These are phyloP conservation scores for Mucor saturninus DNA, from an alignment of 371 early-diverging fungal species.

Conservation along the genomic window DNA sequence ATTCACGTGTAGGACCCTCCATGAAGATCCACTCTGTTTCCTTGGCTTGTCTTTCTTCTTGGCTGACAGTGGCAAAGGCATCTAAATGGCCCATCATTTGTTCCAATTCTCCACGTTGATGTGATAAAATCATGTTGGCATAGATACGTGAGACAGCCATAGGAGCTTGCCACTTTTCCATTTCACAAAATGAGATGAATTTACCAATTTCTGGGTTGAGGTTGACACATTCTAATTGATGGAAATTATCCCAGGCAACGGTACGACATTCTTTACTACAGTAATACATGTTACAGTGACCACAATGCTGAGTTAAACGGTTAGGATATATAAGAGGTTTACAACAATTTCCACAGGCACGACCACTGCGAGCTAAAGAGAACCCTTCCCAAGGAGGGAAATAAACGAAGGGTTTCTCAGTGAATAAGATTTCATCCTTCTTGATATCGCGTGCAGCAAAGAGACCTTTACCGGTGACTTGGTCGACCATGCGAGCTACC, in stretches of 20 bases:
- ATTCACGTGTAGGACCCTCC: slow-evolving; percentile 56
- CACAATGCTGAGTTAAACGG: slow-evolving; percentile 51
- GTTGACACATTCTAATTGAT: slow-evolving; percentile 58
- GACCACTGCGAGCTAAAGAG: slow-evolving; percentile 46
- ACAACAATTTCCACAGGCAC: slow-evolving; percentile 67
- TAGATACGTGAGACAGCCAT: slow-evolving; percentile 66
- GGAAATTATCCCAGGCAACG: slow-evolving; percentile 61
- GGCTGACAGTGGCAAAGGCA: slow-evolving; percentile 69
- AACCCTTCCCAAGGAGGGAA: slow-evolving; percentile 69
- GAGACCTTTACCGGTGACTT: slow-evolving; percentile 66
- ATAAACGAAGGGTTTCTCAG: slow-evolving; percentile 67
- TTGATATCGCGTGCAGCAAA: slow-evolving; percentile 64
- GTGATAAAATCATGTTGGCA: slow-evolving; percentile 60
- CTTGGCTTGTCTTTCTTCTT: slow-evolving; percentile 67
- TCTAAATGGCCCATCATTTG: slow-evolving; percentile 58
- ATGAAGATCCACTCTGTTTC: slow-evolving; percentile 72
- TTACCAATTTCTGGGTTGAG: slow-evolving; percentile 52
- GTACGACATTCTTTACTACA: slow-evolving; percentile 61
- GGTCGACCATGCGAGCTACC: slow-evolving; percentile 61
- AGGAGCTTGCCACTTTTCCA: slow-evolving; percentile 61
- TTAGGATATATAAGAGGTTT: slow-evolving; percentile 49
- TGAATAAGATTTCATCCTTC: slow-evolving; percentile 58
- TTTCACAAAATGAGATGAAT: slow-evolving; percentile 55
- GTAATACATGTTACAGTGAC: slow-evolving; percentile 56
- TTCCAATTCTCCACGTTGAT: slow-evolving; percentile 60